Evolutionary conservation across 1,139 yeast species (phyloP).

Genomic region (Blastobotrys buckinghamii): DNA sequence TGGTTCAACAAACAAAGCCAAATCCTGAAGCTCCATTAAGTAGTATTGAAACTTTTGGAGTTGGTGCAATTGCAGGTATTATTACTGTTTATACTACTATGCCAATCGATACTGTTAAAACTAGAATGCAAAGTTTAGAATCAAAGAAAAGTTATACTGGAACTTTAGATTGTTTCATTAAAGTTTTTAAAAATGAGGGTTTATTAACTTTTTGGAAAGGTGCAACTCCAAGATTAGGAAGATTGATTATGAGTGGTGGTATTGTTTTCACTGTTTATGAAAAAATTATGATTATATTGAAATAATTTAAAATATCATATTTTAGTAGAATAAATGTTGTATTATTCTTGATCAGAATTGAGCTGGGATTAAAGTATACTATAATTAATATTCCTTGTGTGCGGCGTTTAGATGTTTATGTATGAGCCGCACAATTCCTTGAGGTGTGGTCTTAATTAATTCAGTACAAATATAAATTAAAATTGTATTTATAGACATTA

Average conservation of each 20-base stretch:
- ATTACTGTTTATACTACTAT: conserved; percentile 93
- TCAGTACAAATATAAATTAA: too few relatives aligned
- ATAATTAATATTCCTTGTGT: neutral
- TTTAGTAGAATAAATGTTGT: too few relatives aligned
- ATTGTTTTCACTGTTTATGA: conserved; percentile 94
- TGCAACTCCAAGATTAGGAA: conserved; percentile 92
- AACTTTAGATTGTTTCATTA: conserved; percentile 74
- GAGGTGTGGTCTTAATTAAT: too few relatives aligned
- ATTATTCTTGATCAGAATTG: too few relatives aligned
- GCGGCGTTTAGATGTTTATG: too few relatives aligned
- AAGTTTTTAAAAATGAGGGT: conserved; percentile 86
- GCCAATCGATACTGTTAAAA: conserved; percentile 97
- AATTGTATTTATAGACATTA: too few relatives aligned
- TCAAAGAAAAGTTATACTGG: conserved; percentile 65
- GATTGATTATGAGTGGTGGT: conserved; percentile 90
- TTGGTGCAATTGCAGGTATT: conserved; percentile 90
- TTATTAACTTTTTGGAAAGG: conserved; percentile 93
- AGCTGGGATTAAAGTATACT: too few relatives aligned
- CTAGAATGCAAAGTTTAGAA: conserved; percentile 94
- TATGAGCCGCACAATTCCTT: too few relatives aligned
- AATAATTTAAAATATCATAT: conserved; percentile 28
- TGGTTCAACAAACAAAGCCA: conserved; percentile 58
- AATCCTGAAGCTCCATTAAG: conserved; percentile 61
- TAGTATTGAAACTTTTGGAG: conserved; percentile 72
- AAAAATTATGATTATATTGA: conserved; percentile 65